These are phyloP conservation scores for Wilcoxina mikolae DNA, from an alignment of 495 filamentous ascomycete genomes.

Conservation along the genomic window DNA sequence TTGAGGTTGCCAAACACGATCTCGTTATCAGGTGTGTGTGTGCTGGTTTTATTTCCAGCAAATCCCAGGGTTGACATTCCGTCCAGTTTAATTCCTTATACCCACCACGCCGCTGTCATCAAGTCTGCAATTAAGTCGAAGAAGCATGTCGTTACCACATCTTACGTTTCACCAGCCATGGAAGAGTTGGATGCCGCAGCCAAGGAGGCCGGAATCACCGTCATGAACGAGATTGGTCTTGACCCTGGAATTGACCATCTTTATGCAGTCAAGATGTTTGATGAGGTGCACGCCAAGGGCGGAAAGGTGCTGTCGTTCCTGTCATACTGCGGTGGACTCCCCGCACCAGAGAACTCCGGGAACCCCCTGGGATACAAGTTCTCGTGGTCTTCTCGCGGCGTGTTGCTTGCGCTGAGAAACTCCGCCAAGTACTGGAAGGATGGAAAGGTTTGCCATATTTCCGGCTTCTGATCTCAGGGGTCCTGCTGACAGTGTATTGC, in stretches of 20 bases:
- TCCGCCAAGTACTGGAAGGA: conserved; percentile 69
- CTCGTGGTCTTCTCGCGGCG: conserved; percentile 72
- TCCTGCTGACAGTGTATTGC: neutral
- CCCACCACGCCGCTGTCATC: conserved; percentile 77
- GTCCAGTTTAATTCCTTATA: conserved; percentile 69
- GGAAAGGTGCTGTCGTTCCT: conserved; percentile 76
- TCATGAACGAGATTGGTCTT: conserved; percentile 95
- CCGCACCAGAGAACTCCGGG: conserved; percentile 65
- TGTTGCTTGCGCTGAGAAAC: conserved; percentile 74
- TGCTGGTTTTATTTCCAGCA: neutral
- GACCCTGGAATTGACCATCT: conserved; percentile 58
- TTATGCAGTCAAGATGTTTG: conserved; percentile 81
- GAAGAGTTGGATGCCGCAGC: conserved; percentile 63
- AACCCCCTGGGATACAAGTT: conserved; percentile 97
- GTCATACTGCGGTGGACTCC: conserved; percentile 80
- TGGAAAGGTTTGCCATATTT: conserved; percentile 58
- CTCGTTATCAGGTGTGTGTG: conserved; percentile 46
- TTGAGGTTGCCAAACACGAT: conserved; percentile 60
- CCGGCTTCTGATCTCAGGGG: conserved; percentile 25
- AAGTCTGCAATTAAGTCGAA: conserved; percentile 86
- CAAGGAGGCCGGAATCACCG: conserved; percentile 88
- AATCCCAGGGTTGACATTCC: neutral
- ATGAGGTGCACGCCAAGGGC: conserved; percentile 63
- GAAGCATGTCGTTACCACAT: conserved; percentile 94
- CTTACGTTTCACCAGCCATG: conserved; percentile 88